Evolutionary conservation across 2,329 filamentous ascomycete species (phyloP).

Genomic region (Onygenales sp.): DNA sequence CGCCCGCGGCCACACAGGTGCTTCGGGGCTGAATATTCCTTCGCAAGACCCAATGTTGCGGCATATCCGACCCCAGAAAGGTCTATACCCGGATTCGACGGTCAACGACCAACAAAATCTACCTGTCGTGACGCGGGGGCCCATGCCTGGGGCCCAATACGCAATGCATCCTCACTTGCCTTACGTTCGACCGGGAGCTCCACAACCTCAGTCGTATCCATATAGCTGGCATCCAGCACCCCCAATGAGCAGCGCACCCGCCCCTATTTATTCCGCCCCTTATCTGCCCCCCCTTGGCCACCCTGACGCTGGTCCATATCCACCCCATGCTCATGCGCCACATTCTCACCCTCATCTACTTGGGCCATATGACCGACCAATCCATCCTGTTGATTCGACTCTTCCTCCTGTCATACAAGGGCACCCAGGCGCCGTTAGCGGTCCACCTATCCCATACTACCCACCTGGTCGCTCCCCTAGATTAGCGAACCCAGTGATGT

Average conservation of each 20-base stretch:
- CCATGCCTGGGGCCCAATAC: slow-evolving; percentile 48
- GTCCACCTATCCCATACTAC: slow-evolving; percentile 17
- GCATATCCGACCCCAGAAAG: slow-evolving; percentile 77
- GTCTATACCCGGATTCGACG: slow-evolving; percentile 94
- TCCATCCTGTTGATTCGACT: slow-evolving; percentile 22
- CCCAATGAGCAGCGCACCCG: slow-evolving; percentile 32
- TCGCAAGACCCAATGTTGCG: slow-evolving; percentile 70
- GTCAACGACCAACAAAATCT: slow-evolving; percentile 75
- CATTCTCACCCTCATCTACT: slow-evolving; percentile 18
- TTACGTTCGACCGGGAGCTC: slow-evolving; percentile 38
- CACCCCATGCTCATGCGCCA: slow-evolving; percentile 20
- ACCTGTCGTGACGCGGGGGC: slow-evolving; percentile 69
- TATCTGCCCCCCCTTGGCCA: slow-evolving; percentile 28
- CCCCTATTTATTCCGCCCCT: slow-evolving; percentile 25
- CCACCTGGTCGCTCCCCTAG: slow-evolving; percentile 18
- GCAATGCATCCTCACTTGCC: slow-evolving; percentile 45
- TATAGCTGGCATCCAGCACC: slow-evolving; percentile 38
- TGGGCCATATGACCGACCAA: slow-evolving; percentile 24
- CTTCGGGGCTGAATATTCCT: slow-evolving; percentile 67
- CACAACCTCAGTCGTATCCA: slow-evolving; percentile 31
- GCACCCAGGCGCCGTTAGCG: slow-evolving; percentile 15
- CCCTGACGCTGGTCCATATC: slow-evolving; percentile 21
- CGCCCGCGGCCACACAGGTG: slow-evolving; percentile 64
- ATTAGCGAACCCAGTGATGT: slow-evolving; percentile 9
- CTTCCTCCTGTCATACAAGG: slow-evolving; percentile 16